Evolutionary conservation across 140 eudicot species (phyloP), one percentile per base, ranked within the genome.

Genomic region (Stevia rebaudiana): DNA sequence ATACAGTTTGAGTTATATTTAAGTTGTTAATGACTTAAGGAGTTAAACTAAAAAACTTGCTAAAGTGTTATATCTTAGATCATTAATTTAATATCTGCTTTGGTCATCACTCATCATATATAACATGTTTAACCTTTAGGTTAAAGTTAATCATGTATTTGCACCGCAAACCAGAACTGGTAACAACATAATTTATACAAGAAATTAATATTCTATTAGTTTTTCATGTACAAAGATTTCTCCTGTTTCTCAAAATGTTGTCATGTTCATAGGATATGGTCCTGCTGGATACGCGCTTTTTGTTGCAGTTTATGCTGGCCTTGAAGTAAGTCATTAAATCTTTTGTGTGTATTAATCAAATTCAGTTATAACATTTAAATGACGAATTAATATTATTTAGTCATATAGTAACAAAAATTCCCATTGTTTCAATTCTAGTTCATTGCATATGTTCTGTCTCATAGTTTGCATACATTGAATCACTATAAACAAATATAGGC

Each of bases 211-310:
- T 54, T 54, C 22, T 54, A 16, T 54, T 28, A 8, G 11, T 13
- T 28, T 25, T 54, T 54, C 12, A 6, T 15, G 40, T 28, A n/a
- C 9, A 54, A 56, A 31, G 31, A n/a, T n/a, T n/a, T n/a, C n/a
- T n/a, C n/a, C 17, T 31, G 43, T 31, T 43, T 6, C 4, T 15
- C 3, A 33, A 56, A 8, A 56, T 30, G n/a, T 8, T 31, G 7
- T 8, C 0, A 16, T 31, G 62, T 74, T 69, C 60, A 69, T 92
- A 87, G 98, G 96, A 73, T 88, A 92, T 78, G 98, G 96, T 57
- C 89, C 96, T 47, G 95, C 96, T 71, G 96, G 98, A 78, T 92
- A 92, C 79, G 98, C 95, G 18, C 79, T 88, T 51, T 92, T 88
- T 71, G 95, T 88, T 30, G 87, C 91, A 30, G 98, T 92, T 80